Conservation (phyloP, 495 filamentous ascomycete species). For the Cercophora newfieldiana region DNA sequence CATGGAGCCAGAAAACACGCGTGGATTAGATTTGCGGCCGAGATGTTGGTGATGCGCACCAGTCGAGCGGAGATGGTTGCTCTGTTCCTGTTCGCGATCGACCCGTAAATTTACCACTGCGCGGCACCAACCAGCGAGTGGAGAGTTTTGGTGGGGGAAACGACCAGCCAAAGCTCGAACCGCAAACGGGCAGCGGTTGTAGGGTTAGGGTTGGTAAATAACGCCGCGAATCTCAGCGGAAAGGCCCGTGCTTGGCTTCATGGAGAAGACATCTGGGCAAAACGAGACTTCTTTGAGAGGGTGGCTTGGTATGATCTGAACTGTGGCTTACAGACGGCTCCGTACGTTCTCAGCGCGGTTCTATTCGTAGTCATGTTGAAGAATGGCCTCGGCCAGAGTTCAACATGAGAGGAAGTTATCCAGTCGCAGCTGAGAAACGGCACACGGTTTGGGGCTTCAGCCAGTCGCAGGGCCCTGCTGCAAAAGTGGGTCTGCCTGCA, state of each 20-base stretch:
- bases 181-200: neutral
- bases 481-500: slow-evolving; percentile 7
- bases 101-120: slow-evolving; percentile 23
- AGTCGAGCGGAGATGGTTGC: slow-evolving; percentile 8
- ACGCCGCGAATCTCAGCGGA: too few relatives aligned
- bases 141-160: slow-evolving; percentile 12
- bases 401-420: neutral
- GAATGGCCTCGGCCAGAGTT: neutral
- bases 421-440: slow-evolving; percentile 10
- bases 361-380: too few relatives aligned
- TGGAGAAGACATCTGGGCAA: neutral
- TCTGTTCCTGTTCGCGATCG: slow-evolving; percentile 15
- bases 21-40: slow-evolving; percentile 14
- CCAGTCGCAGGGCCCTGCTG: slow-evolving; percentile 8
- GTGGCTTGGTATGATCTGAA: too few relatives aligned
- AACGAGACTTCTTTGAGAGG: too few relatives aligned
- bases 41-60: neutral
- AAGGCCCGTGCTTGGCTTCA: too few relatives aligned
- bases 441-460: slow-evolving; percentile 19
- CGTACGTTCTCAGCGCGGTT: too few relatives aligned
- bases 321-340: too few relatives aligned
- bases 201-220: slow-evolving; percentile 7
- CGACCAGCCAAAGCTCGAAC: neutral
- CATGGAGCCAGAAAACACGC: slow-evolving; percentile 21
- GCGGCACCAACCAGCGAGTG: neutral